A percentile compares a stretch with the other conserved stretches of the same genome.
These are phyloP conservation scores for Extremus antarcticus DNA, from an alignment of 495 filamentous ascomycete genomes.

Conservation along the genomic window DNA sequence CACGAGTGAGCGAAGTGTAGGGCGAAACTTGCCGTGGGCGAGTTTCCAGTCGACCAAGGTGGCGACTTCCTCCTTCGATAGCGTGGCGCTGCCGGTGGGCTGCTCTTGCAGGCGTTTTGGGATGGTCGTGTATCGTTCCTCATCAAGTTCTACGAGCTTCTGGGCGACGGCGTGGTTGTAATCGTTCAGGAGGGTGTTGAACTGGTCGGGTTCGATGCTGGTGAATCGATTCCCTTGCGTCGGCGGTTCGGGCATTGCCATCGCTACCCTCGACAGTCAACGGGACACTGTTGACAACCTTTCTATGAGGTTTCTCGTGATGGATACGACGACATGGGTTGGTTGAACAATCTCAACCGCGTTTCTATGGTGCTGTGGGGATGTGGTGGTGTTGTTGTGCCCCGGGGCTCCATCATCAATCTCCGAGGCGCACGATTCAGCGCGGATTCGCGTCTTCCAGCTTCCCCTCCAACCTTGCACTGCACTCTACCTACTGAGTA, in stretches of 20 bases:
- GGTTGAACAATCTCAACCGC: too few species aligned
- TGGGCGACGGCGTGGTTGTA: conserved; percentile 20
- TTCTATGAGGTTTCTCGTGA: too few species aligned
- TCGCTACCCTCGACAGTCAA: too few species aligned
- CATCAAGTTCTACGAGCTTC: conserved; percentile 21
- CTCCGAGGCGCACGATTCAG: too few species aligned
- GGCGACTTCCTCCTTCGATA: conserved; percentile 22
- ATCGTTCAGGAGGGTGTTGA: conserved; percentile 16
- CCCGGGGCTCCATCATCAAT: too few species aligned
- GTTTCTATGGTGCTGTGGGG: too few species aligned
- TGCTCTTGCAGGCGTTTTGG: conserved; percentile 14
- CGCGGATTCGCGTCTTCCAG: too few species aligned
- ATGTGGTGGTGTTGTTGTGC: too few species aligned
- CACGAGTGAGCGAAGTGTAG: conserved; percentile 53
- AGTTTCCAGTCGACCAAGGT: conserved; percentile 66
- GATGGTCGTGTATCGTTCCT: conserved; percentile 22
- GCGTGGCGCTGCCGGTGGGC: conserved; percentile 2
- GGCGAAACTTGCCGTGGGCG: conserved; percentile 63
- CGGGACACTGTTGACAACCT: too few species aligned
- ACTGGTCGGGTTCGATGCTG: conserved; percentile 15
- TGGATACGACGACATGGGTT: too few species aligned
- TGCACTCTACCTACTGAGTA: too few species aligned
- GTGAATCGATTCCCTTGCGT: background rate
- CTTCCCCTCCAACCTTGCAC: too few species aligned
- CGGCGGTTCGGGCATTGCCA: background rate